Conservation (phyloP, 805 yeast species). For the Saccharomycopsis oosterbeekiorum region DNA sequence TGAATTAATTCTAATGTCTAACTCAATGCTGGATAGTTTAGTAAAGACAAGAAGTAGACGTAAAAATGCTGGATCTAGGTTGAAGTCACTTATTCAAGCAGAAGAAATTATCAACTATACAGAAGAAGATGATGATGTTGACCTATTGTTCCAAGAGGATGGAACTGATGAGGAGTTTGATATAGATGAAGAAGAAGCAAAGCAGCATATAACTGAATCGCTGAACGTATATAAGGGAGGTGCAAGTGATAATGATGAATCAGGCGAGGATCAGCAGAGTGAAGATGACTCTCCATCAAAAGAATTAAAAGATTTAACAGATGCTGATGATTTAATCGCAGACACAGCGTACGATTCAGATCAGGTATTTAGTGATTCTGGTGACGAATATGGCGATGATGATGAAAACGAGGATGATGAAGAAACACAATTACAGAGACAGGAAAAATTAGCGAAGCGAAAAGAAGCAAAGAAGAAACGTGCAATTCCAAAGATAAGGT, state of each 20-base stretch:
- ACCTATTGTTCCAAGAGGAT: slow-evolving; percentile 50
- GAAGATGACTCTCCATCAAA: neutral
- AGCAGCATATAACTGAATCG: neutral
- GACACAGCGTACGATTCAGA: slow-evolving; percentile 9
- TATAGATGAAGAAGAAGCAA: slow-evolving; percentile 7
- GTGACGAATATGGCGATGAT: slow-evolving; percentile 32
- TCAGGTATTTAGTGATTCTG: slow-evolving; percentile 15
- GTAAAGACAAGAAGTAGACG: slow-evolving; percentile 71
- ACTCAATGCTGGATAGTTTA: slow-evolving; percentile 38
- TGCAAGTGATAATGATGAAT: neutral
- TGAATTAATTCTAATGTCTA: neutral
- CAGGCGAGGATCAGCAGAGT: neutral
- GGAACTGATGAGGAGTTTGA: slow-evolving; percentile 17
- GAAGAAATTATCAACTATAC: slow-evolving; percentile 39
- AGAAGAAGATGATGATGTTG: slow-evolving; percentile 72
- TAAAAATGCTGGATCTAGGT: slow-evolving; percentile 82
- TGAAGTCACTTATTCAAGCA: slow-evolving; percentile 61
- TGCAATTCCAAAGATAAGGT: slow-evolving; percentile 27
- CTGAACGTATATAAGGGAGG: neutral
- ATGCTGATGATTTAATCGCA: neutral
- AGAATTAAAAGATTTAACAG: neutral
- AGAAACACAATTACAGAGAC: slow-evolving; percentile 36
- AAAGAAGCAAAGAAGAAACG: slow-evolving; percentile 25
- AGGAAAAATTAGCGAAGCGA: slow-evolving; percentile 22
- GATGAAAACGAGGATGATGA: slow-evolving; percentile 15